These are phyloP conservation scores for Nemania sp. DNA, from an alignment of 2,329 filamentous ascomycete genomes.

Conservation along the genomic window DNA sequence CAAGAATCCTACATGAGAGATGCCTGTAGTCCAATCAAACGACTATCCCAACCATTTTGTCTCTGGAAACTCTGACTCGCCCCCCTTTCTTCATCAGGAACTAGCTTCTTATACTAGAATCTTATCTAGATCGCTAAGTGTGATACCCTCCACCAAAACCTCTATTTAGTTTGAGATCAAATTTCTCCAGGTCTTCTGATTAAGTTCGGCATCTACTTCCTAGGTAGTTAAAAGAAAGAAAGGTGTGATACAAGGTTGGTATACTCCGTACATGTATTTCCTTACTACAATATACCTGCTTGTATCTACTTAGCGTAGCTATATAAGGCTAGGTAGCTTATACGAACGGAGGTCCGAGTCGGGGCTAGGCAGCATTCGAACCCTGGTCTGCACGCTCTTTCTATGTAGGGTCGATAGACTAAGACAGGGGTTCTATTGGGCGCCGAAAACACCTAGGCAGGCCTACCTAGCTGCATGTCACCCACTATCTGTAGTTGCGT, in stretches of 20 bases:
- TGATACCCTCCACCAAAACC: background rate
- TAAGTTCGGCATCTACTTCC: too few relatives aligned
- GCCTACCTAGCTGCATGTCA: constrained; percentile 27
- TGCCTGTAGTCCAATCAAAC: constrained; percentile 6
- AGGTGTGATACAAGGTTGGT: background rate
- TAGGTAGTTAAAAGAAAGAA: background rate
- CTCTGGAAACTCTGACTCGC: background rate
- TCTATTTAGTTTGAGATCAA: too few relatives aligned
- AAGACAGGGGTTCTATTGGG: constrained; percentile 31
- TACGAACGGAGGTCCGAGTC: background rate
- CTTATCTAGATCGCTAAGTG: background rate
- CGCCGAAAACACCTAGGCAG: constrained; percentile 4
- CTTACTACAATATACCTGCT: background rate
- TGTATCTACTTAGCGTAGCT: background rate
- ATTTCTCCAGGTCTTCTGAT: too few relatives aligned
- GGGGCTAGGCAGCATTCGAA: constrained; percentile 14
- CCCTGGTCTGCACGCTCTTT: constrained; percentile 6
- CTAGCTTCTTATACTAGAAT: background rate
- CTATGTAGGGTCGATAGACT: constrained; percentile 13
- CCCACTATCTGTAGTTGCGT: constrained; percentile 16
- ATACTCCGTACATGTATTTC: background rate
- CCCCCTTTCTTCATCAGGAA: background rate
- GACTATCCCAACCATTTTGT: background rate
- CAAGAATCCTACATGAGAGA: background rate
- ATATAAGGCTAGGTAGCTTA: background rate